A percentile compares a stretch with the other conserved stretches of the same genome.
Conservation (phyloP, 306 rosid genomes). For the Cucurbita argyrosperma region DNA sequence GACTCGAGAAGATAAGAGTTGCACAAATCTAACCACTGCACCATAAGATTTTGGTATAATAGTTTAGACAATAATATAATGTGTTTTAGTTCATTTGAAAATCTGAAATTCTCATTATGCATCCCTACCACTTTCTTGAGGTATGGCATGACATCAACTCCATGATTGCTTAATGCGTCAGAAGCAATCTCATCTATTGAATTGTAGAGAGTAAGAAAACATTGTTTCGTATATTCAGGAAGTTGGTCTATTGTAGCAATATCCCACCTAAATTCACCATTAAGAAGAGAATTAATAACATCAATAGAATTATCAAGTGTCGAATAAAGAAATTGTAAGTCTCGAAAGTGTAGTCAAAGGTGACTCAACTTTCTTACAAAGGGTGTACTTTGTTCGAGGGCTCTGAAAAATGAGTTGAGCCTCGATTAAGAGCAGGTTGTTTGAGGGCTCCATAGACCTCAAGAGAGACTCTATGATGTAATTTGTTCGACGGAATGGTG, state of each 20-base stretch:
- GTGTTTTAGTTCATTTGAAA: neutral
- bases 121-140: neutral
- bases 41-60: neutral
- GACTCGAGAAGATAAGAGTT: neutral
- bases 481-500: no score
- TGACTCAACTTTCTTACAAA: no score
- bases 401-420: no score
- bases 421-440: no score
- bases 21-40: neutral
- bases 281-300: neutral
- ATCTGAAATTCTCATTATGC: neutral
- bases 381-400: no score
- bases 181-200: neutral
- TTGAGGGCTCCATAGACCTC: no score
- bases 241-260: neutral
- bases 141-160: neutral
- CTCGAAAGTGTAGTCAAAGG: no score
- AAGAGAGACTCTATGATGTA: no score
- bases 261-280: neutral
- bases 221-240: neutral
- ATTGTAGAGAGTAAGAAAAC: neutral
- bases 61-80: neutral
- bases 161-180: neutral
- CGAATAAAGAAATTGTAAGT: no score
- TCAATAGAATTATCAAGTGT: no score